These are phyloP conservation scores for Apiotrichum sp. DNA, from an alignment of 1,284 basidiomycete species.

Conservation along the genomic window DNA sequence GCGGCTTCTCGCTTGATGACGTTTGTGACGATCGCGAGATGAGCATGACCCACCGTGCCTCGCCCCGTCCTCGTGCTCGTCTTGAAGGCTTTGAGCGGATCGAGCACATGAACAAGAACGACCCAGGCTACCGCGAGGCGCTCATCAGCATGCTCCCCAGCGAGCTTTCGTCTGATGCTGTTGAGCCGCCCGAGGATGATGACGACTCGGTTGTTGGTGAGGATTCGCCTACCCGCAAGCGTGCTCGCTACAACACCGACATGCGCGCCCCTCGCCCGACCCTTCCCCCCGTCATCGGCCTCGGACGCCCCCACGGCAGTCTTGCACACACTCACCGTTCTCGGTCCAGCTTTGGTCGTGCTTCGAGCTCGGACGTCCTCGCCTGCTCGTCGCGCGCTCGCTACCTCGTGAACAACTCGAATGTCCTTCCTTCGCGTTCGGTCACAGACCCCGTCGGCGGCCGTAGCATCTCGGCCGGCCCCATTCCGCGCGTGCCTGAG, in stretches of 20 bases:
- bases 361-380: conserved; percentile 17
- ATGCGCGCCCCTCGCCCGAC: conserved; percentile 14
- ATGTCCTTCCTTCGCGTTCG: conserved; percentile 2
- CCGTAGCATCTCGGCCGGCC: conserved; percentile 16
- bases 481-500: conserved; percentile 7
- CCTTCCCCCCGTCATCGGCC: conserved; percentile 13
- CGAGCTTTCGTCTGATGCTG: conserved; percentile 18
- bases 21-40: conserved; percentile 20
- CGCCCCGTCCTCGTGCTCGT: conserved; percentile 9
- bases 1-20: conserved; percentile 20
- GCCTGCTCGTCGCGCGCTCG: conserved; percentile 21
- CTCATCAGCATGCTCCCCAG: conserved; percentile 19
- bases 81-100: conserved; percentile 7
- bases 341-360: conserved; percentile 19
- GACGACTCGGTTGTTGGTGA: conserved; percentile 15
- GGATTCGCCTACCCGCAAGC: conserved; percentile 22
- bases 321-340: conserved; percentile 6
- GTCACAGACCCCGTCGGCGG: conserved; percentile 18
- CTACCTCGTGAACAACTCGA: conserved; percentile 5
- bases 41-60: conserved; percentile 20
- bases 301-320: conserved; percentile 7
- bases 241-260: conserved; percentile 10
- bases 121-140: conserved; percentile 20
- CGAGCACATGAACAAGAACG: conserved; percentile 21
- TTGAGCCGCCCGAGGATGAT: conserved; percentile 20